phyloP scores from a whole-genome alignment of 257 asterid genomes.

The Thymus quinquecostatus region DNA sequence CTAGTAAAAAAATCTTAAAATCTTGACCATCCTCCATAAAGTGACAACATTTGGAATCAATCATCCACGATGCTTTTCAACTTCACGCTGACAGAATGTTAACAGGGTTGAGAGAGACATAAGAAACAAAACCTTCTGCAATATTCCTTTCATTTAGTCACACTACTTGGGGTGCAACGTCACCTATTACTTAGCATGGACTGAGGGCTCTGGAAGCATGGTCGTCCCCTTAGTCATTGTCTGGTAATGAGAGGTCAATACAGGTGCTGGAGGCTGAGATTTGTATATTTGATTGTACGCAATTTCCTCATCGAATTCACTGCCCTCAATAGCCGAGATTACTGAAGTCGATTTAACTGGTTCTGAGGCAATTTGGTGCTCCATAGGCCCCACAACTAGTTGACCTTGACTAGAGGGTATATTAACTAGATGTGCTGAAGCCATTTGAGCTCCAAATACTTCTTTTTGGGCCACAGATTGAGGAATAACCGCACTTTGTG shows the following conservation, averaged over 20 bases:
- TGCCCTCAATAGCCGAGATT: slow-evolving; percentile 36
- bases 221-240: slow-evolving; percentile 53
- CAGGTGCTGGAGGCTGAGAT: slow-evolving; percentile 74
- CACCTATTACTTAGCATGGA: slow-evolving; percentile 48
- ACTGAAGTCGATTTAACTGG: slow-evolving; percentile 38
- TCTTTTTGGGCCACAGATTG: slow-evolving; percentile 49
- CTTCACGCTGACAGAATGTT: slow-evolving; percentile 32
- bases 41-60: slow-evolving; percentile 2
- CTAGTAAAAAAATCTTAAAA: slow-evolving; percentile 26
- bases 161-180: slow-evolving; percentile 43
- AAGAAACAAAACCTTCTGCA: slow-evolving; percentile 16
- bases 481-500: slow-evolving; percentile 41
- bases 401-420: slow-evolving; percentile 46
- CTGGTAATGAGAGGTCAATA: slow-evolving; percentile 60
- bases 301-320: slow-evolving; percentile 72
- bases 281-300: slow-evolving; percentile 78
- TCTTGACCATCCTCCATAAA: slow-evolving; percentile 24
- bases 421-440: slow-evolving; percentile 20
- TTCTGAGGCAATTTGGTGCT: slow-evolving; percentile 47
- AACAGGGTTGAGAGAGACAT: slow-evolving; percentile 31
- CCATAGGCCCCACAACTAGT: slow-evolving; percentile 38
- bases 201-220: slow-evolving; percentile 58
- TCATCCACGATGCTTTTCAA: slow-evolving; percentile 13
- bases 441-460: slow-evolving; percentile 40
- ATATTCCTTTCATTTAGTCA: slow-evolving; percentile 20